Conservation (phyloP, 352 stramenopile species). For the Phytophthora rubi region DNA sequence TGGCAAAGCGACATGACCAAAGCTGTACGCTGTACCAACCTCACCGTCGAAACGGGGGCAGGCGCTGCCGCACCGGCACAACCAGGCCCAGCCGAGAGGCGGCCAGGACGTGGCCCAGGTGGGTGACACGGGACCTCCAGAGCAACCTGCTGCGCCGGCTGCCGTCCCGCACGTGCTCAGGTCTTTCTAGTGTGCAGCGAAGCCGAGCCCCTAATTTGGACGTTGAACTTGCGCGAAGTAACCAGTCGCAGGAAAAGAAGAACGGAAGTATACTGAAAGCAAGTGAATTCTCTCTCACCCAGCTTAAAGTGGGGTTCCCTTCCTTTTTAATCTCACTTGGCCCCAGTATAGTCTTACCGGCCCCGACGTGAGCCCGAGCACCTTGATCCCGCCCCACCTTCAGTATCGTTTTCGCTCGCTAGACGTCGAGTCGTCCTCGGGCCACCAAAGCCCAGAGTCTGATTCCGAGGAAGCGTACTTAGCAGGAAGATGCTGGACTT, state of each 20-base stretch:
- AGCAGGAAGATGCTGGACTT: slow-evolving; percentile 37
- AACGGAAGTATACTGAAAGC: background rate
- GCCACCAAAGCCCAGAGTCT: slow-evolving; percentile 7
- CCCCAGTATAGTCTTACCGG: slow-evolving; percentile 1
- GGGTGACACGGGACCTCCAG: too few relatives aligned
- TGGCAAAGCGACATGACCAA: slow-evolving; percentile 16
- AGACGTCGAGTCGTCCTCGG: background rate
- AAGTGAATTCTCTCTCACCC: slow-evolving; percentile 1
- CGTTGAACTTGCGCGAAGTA: slow-evolving; percentile 32
- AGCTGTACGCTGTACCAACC: slow-evolving; percentile 25
- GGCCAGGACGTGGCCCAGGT: background rate
- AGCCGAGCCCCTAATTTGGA: slow-evolving; percentile 16
- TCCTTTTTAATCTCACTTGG: slow-evolving; percentile 2
- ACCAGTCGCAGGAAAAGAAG: slow-evolving; percentile 20
- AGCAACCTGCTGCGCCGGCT: background rate
- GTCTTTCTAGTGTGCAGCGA: slow-evolving; percentile 3
- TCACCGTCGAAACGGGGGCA: slow-evolving; percentile 25
- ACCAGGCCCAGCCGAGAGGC: background rate
- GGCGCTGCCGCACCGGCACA: slow-evolving; percentile 20
- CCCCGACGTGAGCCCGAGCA: slow-evolving; percentile 13
- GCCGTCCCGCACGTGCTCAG: background rate
- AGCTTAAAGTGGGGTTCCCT: too few relatives aligned
- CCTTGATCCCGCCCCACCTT: background rate
- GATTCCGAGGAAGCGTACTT: slow-evolving; percentile 23
- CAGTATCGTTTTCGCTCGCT: background rate